A percentile compares a stretch with the other conserved stretches of the same genome.
These are phyloP conservation scores for Ophiostoma tasmaniense DNA, from an alignment of 2,329 filamentous ascomycete genomes.

Conservation along the genomic window DNA sequence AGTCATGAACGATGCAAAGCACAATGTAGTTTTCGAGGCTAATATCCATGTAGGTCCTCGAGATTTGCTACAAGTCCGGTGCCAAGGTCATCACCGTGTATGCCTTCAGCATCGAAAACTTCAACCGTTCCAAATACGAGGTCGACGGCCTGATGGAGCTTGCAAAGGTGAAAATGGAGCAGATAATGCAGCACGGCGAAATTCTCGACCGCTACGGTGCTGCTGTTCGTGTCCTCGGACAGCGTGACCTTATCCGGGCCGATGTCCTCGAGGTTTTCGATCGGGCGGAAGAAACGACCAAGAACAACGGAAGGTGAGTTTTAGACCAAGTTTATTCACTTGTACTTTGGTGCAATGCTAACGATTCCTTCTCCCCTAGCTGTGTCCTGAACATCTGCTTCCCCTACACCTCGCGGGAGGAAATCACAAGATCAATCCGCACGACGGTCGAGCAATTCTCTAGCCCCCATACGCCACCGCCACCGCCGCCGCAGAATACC, in stretches of 20 bases:
- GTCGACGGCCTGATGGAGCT: conserved; percentile 97
- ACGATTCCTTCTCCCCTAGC: conserved; percentile 27
- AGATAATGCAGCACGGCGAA: conserved; percentile 87
- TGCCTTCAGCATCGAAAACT: conserved; percentile 98
- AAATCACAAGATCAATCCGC: conserved; percentile 85
- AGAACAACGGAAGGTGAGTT: conserved; percentile 67
- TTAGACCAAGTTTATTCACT: background rate
- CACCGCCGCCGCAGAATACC: conserved; percentile 53
- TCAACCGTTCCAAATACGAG: conserved; percentile 92
- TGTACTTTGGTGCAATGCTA: background rate
- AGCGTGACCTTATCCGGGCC: conserved; percentile 70
- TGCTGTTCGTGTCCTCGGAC: conserved; percentile 73
- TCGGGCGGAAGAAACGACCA: conserved; percentile 76
- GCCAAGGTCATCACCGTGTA: conserved; percentile 97
- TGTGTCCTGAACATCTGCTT: conserved; percentile 85
- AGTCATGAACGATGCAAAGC: conserved; percentile 25
- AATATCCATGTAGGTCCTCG: conserved; percentile 58
- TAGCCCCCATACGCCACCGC: conserved; percentile 55
- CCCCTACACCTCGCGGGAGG: conserved; percentile 90
- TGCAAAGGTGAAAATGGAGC: conserved; percentile 87
- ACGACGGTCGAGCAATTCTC: conserved; percentile 83
- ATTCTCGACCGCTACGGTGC: conserved; percentile 89
- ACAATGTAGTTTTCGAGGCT: conserved; percentile 12
- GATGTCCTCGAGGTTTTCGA: conserved; percentile 88
- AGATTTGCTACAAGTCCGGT: conserved; percentile 96